These are phyloP conservation scores for Shiraia sp. DNA, from an alignment of 2,329 filamentous ascomycete genomes.

Conservation along the genomic window DNA sequence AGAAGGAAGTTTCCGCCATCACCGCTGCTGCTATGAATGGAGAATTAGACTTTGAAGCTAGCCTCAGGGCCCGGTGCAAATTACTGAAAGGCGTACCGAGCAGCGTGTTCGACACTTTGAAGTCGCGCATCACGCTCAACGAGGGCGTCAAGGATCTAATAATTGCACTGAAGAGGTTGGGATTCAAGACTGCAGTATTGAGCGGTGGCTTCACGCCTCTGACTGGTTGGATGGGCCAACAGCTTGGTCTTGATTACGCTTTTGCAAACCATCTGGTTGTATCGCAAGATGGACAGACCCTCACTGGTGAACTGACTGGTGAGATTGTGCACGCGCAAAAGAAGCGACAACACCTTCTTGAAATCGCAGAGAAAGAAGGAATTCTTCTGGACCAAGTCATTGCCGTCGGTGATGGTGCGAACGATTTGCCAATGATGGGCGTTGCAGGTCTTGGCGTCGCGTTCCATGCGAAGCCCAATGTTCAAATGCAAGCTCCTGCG, in stretches of 20 bases:
- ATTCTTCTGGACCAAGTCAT: constrained; percentile 69
- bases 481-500: constrained; percentile 76
- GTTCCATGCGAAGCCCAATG: constrained; percentile 81
- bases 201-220: constrained; percentile 91
- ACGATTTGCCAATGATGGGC: constrained; percentile 79
- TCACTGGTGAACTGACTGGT: constrained; percentile 75
- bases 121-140: constrained; percentile 76
- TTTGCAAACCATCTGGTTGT: constrained; percentile 82
- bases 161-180: constrained; percentile 72
- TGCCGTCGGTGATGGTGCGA: constrained; percentile 80
- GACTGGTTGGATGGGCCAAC: constrained; percentile 79
- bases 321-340: constrained; percentile 75
- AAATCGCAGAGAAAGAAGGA: constrained; percentile 70
- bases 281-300: constrained; percentile 54
- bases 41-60: constrained; percentile 87
- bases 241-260: constrained; percentile 84
- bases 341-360: constrained; percentile 71
- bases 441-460: constrained; percentile 77
- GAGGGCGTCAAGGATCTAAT: constrained; percentile 78
- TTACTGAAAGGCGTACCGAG: constrained; percentile 80
- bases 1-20: constrained; percentile 81
- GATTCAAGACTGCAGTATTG: constrained; percentile 85
- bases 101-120: constrained; percentile 77
- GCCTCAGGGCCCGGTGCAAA: constrained; percentile 77
- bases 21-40: constrained; percentile 95